phyloP scores from a whole-genome alignment of 2,329 filamentous ascomycete species.

The Torrubiella hemipterigena region DNA sequence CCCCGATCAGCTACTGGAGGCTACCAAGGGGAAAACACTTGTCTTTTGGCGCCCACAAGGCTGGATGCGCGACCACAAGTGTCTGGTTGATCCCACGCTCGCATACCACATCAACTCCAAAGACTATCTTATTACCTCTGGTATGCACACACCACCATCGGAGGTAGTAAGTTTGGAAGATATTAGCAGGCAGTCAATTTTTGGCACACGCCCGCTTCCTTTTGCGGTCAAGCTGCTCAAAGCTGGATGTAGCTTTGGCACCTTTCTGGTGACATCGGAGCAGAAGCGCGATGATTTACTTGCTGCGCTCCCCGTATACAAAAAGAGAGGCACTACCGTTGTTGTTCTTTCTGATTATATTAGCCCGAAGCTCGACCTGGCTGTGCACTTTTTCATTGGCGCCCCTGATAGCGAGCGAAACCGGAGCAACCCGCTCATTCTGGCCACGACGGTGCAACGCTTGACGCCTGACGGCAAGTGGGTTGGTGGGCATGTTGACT shows the following conservation, averaged over 20 bases:
- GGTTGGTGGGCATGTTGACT: neutral
- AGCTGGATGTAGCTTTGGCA: neutral
- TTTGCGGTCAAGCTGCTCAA: neutral
- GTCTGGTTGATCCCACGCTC: neutral
- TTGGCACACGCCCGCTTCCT: neutral
- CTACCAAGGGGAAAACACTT: neutral
- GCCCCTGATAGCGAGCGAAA: neutral
- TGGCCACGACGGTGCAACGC: neutral
- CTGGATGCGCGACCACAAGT: neutral
- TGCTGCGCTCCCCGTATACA: neutral
- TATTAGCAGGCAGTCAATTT: neutral
- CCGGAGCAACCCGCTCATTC: neutral
- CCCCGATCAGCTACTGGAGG: neutral
- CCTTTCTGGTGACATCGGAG: neutral
- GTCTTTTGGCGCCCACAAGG: neutral
- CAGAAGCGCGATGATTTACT: neutral
- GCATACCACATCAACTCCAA: neutral
- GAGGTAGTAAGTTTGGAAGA: neutral
- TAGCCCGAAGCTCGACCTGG: neutral
- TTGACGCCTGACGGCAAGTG: neutral
- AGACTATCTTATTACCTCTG: neutral
- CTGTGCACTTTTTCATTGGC: neutral
- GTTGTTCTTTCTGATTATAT: neutral
- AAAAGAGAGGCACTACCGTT: neutral
- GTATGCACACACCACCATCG: neutral